A percentile compares a stretch with the other conserved stretches of the same genome.
Evolutionary conservation across 495 filamentous ascomycete species (phyloP).

Genomic region (Penicillium crystallinum): DNA sequence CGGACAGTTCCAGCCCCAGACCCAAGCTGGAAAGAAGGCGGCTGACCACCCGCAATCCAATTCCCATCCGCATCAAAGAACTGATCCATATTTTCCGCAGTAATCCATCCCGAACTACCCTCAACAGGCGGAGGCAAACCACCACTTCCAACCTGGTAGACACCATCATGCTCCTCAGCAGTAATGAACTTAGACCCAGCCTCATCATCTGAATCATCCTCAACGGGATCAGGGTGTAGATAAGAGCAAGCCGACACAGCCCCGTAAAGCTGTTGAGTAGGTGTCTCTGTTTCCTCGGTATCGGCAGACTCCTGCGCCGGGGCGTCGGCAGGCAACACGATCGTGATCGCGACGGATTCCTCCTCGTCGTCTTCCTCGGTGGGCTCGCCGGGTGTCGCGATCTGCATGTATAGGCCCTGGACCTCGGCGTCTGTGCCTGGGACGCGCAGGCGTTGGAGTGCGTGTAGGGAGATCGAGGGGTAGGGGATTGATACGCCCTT

Average conservation of each 20-base stretch:
- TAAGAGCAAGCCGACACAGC: constrained; percentile 85
- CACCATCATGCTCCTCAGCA: constrained; percentile 30
- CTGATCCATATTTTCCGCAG: constrained; percentile 86
- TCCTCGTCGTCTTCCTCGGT: constrained; percentile 62
- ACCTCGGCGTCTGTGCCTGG: constrained; percentile 37
- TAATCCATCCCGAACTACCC: constrained; percentile 92
- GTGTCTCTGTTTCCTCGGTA: constrained; percentile 32
- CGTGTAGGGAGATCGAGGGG: constrained; percentile 82
- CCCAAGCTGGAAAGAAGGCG: constrained; percentile 40
- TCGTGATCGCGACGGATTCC: constrained; percentile 64
- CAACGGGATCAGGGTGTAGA: constrained; percentile 76
- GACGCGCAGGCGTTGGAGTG: constrained; percentile 61
- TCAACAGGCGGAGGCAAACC: constrained; percentile 71
- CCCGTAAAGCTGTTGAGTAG: constrained; percentile 58
- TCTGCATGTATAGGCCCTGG: constrained; percentile 73
- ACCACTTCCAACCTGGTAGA: constrained; percentile 39
- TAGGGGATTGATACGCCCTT: constrained; percentile 78
- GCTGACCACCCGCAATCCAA: constrained; percentile 45
- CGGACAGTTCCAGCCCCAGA: constrained; percentile 55
- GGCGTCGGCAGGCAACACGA: constrained; percentile 52
- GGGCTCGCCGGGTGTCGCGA: constrained; percentile 53
- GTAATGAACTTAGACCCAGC: constrained; percentile 31
- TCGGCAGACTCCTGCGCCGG: constrained; percentile 27
- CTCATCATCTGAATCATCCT: constrained; percentile 40
- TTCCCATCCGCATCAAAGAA: constrained; percentile 65